Percentiles rank a stretch among this genome's conserved stretches.
phyloP scores from a whole-genome alignment of 2,329 filamentous ascomycete genomes.

The Penicillium corylophilum region DNA sequence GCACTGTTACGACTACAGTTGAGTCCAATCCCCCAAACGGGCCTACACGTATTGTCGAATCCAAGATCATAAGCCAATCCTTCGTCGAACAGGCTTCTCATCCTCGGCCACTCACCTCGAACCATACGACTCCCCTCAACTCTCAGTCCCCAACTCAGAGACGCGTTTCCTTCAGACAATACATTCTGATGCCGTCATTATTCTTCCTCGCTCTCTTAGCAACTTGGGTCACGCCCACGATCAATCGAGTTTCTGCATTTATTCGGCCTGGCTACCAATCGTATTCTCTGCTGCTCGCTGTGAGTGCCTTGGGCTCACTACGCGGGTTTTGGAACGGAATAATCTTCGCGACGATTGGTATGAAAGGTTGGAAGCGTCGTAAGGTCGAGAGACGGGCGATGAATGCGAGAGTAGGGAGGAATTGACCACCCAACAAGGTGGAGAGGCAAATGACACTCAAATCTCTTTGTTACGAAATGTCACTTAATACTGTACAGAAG shows the following conservation, averaged over 20 bases:
- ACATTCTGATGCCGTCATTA: slow-evolving; percentile 41
- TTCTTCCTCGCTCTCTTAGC: slow-evolving; percentile 38
- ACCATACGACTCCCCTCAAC: neutral
- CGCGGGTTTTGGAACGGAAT: slow-evolving; percentile 42
- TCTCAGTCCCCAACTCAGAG: slow-evolving; percentile 20
- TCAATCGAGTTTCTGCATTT: slow-evolving; percentile 37
- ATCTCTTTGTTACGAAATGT: too few species aligned
- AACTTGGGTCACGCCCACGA: slow-evolving; percentile 40
- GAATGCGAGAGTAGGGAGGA: neutral
- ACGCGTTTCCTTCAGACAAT: slow-evolving; percentile 39
- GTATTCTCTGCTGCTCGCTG: slow-evolving; percentile 32
- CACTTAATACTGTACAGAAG: too few species aligned
- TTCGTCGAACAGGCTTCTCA: slow-evolving; percentile 8
- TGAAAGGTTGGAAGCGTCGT: slow-evolving; percentile 30
- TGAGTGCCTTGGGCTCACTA: slow-evolving; percentile 36
- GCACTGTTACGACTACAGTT: slow-evolving; percentile 10
- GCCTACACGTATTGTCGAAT: neutral
- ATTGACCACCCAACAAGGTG: neutral
- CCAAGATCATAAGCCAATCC: slow-evolving; percentile 9
- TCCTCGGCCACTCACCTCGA: neutral
- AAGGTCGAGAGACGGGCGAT: neutral
- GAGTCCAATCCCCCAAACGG: slow-evolving; percentile 4
- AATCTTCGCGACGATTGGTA: slow-evolving; percentile 39
- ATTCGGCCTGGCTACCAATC: slow-evolving; percentile 27
- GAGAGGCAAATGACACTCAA: neutral